Conservation (phyloP, 202 grass and related monocot species). For the Panicum hallii region DNA sequence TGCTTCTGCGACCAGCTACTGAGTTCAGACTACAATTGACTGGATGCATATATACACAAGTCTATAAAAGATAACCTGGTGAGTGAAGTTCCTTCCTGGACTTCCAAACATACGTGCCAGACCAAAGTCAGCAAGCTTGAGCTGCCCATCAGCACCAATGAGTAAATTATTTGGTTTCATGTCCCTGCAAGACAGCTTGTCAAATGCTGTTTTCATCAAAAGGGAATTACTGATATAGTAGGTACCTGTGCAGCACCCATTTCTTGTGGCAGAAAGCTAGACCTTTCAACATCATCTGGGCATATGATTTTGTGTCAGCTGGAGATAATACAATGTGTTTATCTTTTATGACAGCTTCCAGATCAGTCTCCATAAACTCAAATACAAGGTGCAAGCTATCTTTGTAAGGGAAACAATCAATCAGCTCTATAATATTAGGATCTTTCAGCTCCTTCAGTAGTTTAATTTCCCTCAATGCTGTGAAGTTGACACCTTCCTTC, state of each 20-base stretch:
- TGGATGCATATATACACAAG: constrained; percentile 13
- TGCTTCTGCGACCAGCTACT: constrained; percentile 18
- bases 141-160: constrained; percentile 86
- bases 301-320: constrained; percentile 89
- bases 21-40: not conserved
- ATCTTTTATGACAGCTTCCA: constrained; percentile 96
- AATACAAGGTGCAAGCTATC: constrained; percentile 94
- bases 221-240: constrained; percentile 46
- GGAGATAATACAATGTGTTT: constrained; percentile 88
- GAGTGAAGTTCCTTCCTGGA: constrained; percentile 91
- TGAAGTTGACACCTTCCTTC: constrained; percentile 99
- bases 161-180: constrained; percentile 99
- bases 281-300: constrained; percentile 98
- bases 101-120: constrained; percentile 94
- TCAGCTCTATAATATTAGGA: constrained; percentile 95
- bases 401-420: constrained; percentile 94
- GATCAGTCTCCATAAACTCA: constrained; percentile 96
- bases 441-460: constrained; percentile 94
- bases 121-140: constrained; percentile 98
- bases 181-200: constrained; percentile 70
- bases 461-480: constrained; percentile 97
- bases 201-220: constrained; percentile 27
- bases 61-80: constrained; percentile 68
- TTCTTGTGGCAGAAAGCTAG: constrained; percentile 91
- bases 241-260: constrained; percentile 96